phyloP scores from a whole-genome alignment of 2,329 filamentous ascomycete genomes.

The Verticillium tricorpus region DNA sequence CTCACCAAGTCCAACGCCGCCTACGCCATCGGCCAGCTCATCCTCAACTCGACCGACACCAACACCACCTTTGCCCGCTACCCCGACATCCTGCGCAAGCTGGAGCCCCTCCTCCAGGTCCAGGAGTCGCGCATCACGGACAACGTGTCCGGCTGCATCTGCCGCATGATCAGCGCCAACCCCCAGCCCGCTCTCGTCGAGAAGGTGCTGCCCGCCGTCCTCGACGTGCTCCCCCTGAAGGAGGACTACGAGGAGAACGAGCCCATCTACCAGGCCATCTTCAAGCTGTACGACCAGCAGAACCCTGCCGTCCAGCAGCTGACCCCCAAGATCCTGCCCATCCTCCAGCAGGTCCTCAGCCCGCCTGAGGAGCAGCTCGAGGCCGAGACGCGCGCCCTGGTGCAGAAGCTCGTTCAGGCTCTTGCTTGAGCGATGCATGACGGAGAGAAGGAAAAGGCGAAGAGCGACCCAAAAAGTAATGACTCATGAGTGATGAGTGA shows the following conservation, averaged over 20 bases:
- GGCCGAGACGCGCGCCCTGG: slow-evolving; percentile 61
- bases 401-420: slow-evolving; percentile 58
- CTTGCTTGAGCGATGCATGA: slow-evolving; percentile 20
- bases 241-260: slow-evolving; percentile 97
- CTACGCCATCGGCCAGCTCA: slow-evolving; percentile 82
- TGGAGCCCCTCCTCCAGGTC: slow-evolving; percentile 78
- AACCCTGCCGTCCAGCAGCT: slow-evolving; percentile 67
- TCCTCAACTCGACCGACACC: slow-evolving; percentile 73
- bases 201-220: slow-evolving; percentile 76
- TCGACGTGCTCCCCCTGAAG: slow-evolving; percentile 76
- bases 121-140: slow-evolving; percentile 80
- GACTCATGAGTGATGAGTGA: slow-evolving; percentile 1
- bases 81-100: slow-evolving; percentile 72
- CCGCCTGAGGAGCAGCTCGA: slow-evolving; percentile 73
- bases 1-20: slow-evolving; percentile 95
- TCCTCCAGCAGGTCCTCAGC: slow-evolving; percentile 70
- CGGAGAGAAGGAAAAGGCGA: not conserved
- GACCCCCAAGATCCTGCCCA: slow-evolving; percentile 62
- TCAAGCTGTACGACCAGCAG: slow-evolving; percentile 68
- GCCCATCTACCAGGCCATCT: slow-evolving; percentile 86
- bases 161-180: slow-evolving; percentile 86
- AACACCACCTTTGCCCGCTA: slow-evolving; percentile 68
- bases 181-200: slow-evolving; percentile 75
- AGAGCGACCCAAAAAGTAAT: not conserved
- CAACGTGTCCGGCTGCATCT: slow-evolving; percentile 88